A percentile compares a stretch with the other conserved stretches of the same genome.
These are phyloP conservation scores for Sarocladium strictum DNA, from an alignment of 2,329 filamentous ascomycete species.

Conservation along the genomic window DNA sequence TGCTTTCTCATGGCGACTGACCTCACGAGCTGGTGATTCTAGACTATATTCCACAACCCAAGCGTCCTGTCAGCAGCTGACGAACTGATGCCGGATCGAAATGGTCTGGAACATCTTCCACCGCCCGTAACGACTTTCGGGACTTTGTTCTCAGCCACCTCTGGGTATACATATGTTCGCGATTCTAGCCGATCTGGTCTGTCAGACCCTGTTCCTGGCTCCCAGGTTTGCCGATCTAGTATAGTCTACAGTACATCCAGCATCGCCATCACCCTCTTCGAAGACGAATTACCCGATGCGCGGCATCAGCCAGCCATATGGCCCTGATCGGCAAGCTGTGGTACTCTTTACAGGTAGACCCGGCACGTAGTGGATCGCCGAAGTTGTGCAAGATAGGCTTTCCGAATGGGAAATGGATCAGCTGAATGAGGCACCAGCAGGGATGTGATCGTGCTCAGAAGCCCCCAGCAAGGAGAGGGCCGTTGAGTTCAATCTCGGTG, in stretches of 20 bases:
- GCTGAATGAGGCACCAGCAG: too few relatives aligned
- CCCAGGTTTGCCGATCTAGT: background rate
- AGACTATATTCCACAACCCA: background rate
- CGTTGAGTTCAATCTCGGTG: too few relatives aligned
- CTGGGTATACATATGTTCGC: background rate
- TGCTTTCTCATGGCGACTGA: background rate
- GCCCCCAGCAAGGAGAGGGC: too few relatives aligned
- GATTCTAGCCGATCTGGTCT: background rate
- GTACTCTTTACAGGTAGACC: background rate
- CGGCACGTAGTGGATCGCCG: background rate
- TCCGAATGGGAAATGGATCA: background rate
- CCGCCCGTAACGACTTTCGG: background rate
- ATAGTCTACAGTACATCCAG: background rate
- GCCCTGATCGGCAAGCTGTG: background rate
- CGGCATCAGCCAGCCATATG: background rate
- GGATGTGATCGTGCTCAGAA: too few relatives aligned
- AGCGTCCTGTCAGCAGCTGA: background rate
- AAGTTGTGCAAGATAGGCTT: background rate
- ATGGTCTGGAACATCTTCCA: background rate
- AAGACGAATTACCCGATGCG: background rate
- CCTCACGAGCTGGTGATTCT: background rate
- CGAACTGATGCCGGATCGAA: background rate
- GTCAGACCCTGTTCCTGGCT: background rate
- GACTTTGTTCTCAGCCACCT: background rate
- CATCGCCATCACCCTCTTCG: background rate